These are phyloP conservation scores for Leccinum subtestaceum DNA, from an alignment of 768 basidiomycete genomes.

Conservation along the genomic window DNA sequence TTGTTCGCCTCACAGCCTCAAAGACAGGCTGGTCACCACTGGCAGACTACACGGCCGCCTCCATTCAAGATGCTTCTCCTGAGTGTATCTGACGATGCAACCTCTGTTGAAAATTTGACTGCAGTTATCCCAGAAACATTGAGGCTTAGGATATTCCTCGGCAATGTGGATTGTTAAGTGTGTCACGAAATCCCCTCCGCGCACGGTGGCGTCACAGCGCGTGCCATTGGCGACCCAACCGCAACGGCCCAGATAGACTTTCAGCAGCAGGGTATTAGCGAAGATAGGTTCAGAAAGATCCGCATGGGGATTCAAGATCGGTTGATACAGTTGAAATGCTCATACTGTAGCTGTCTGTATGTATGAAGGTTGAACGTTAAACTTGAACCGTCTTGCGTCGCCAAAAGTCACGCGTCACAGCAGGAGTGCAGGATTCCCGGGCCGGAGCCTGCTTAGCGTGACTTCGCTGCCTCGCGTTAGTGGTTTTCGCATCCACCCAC, in stretches of 20 bases:
- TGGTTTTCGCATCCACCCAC: too few species aligned
- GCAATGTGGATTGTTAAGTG: slow-evolving; percentile 19
- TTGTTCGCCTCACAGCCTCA: too few species aligned
- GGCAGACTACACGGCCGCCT: neutral
- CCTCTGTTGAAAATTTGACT: slow-evolving; percentile 8
- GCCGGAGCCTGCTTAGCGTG: too few species aligned
- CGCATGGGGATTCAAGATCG: neutral
- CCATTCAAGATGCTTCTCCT: slow-evolving; percentile 22
- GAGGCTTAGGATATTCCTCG: neutral
- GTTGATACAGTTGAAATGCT: slow-evolving; percentile 2
- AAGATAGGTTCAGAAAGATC: neutral
- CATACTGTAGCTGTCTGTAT: too few species aligned
- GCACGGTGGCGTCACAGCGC: slow-evolving; percentile 6
- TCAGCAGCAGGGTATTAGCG: neutral
- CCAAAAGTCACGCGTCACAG: too few species aligned
- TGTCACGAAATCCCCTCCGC: slow-evolving; percentile 13
- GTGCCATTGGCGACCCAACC: slow-evolving; percentile 12
- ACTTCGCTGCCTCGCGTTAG: too few species aligned
- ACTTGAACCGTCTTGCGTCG: too few species aligned
- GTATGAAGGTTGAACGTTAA: too few species aligned
- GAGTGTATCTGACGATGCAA: slow-evolving; percentile 21
- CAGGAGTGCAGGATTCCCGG: too few species aligned
- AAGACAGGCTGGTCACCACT: too few species aligned
- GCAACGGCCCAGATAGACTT: neutral
- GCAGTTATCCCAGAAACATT: slow-evolving; percentile 20